Conservation (phyloP, 2,329 filamentous ascomycete species). For the Chaetomium olivaceum region DNA sequence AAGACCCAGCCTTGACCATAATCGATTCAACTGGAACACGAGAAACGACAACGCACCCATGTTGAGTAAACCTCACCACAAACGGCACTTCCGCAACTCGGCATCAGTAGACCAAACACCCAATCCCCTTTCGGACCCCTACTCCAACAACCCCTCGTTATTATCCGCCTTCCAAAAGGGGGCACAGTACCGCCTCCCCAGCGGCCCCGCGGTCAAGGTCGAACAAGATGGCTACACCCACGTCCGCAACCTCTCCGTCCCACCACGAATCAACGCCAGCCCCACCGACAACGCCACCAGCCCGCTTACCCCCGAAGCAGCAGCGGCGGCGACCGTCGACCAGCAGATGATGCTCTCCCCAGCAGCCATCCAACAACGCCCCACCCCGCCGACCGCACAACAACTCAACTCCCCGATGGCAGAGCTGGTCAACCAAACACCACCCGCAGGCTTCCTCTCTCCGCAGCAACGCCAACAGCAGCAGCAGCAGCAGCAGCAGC, state of each 20-base stretch:
- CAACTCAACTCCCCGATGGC: constrained; percentile 8
- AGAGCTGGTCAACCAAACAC: constrained; percentile 2
- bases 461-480: constrained; percentile 39
- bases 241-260: constrained; percentile 45
- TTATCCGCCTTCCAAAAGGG: constrained; percentile 40
- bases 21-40: constrained; percentile 37
- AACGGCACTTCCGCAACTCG: constrained; percentile 24
- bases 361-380: constrained; percentile 27
- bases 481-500: constrained; percentile 34
- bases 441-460: constrained; percentile 22
- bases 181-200: constrained; percentile 25
- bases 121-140: constrained; percentile 34
- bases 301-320: constrained; percentile 25
- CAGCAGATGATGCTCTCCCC: constrained; percentile 50
- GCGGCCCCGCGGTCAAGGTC: constrained; percentile 36
- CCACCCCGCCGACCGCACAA: background rate
- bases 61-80: constrained; percentile 29
- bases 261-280: constrained; percentile 43
- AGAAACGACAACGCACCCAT: constrained; percentile 34
- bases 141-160: constrained; percentile 45
- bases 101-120: constrained; percentile 27
- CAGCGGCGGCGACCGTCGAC: constrained; percentile 43
- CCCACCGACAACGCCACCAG: constrained; percentile 35
- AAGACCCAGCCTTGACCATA: constrained; percentile 28
- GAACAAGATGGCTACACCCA: constrained; percentile 44